Conservation (phyloP, 1,284 basidiomycete genomes). For the Fomes fomentarius region DNA sequence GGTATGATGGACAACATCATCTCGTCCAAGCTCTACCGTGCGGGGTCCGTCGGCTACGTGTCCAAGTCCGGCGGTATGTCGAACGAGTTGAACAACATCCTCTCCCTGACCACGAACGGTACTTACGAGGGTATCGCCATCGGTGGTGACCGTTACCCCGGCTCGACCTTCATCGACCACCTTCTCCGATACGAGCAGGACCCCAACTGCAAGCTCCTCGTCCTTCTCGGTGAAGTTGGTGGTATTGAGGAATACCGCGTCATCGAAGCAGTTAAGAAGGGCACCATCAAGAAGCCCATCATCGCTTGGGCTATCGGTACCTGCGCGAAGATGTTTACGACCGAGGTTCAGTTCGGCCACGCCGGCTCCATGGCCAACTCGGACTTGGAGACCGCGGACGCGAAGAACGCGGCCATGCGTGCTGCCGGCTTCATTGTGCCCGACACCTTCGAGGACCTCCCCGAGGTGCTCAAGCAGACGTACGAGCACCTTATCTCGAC, state of each 20-base stretch:
- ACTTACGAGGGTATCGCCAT: conserved; percentile 99
- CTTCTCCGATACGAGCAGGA: conserved; percentile 97
- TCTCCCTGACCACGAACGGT: conserved; percentile 96
- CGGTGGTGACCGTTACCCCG: conserved; percentile 98
- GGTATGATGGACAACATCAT: conserved; percentile 99
- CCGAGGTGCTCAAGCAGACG: conserved; percentile 80
- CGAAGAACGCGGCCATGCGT: conserved; percentile 97
- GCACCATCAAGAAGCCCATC: conserved; percentile 96
- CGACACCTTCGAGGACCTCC: conserved; percentile 97
- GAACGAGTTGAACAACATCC: conserved; percentile 99
- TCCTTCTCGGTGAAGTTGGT: conserved; percentile 98
- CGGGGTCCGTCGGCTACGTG: conserved; percentile 97
- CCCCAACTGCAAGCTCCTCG: conserved; percentile 98
- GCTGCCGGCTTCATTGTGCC: conserved; percentile 96
- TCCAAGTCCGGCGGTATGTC: conserved; percentile 99
- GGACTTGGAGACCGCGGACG: conserved; percentile 95
- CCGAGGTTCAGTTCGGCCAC: conserved; percentile 99
- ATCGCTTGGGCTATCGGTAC: conserved; percentile 99
- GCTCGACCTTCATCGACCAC: conserved; percentile 99
- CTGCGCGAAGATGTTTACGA: conserved; percentile 99
- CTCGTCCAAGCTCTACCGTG: conserved; percentile 96
- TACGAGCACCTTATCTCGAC: conserved; percentile 83
- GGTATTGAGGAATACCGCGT: conserved; percentile 99
- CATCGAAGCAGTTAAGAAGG: conserved; percentile 95
- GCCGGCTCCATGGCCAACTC: conserved; percentile 99